Conservation (phyloP, 1,139 yeast species). For the Lodderomyces pseudojiufengensis region DNA sequence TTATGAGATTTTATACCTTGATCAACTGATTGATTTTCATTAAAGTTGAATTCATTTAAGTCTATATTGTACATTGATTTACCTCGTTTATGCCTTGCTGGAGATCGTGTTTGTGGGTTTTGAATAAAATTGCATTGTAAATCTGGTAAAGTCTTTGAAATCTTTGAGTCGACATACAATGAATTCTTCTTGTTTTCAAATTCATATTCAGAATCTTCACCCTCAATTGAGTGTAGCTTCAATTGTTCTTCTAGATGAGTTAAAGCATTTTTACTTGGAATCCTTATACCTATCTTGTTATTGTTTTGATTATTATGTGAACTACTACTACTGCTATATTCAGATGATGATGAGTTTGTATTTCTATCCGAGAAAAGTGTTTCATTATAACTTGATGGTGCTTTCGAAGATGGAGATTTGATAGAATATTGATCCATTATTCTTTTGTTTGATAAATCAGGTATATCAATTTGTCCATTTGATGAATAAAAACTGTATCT, state of each 20-base stretch:
- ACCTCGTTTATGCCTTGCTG: conserved; percentile 36
- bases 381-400: conserved; percentile 25
- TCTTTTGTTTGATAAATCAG: conserved; percentile 30
- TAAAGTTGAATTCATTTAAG: conserved; percentile 27
- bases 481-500: conserved; percentile 24
- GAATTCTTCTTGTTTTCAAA: conserved; percentile 19
- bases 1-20: conserved; percentile 1
- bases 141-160: conserved; percentile 9
- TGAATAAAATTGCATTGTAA: conserved; percentile 4
- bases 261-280: conserved; percentile 33
- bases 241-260: conserved; percentile 27
- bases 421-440: conserved; percentile 21
- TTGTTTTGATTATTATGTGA: conserved; percentile 18
- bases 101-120: conserved; percentile 17
- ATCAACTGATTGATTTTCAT: conserved; percentile 9
- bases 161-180: conserved; percentile 8
- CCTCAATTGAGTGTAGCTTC: conserved; percentile 15
- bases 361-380: conserved; percentile 28
- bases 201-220: conserved; percentile 28
- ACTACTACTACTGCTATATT: conserved; percentile 19
- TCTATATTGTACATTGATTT: conserved; percentile 40
- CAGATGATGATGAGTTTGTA: conserved; percentile 20
- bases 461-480: conserved; percentile 43
- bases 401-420: conserved; percentile 19
- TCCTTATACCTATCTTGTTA: too few relatives aligned